Evolutionary conservation across 2,329 filamentous ascomycete species (phyloP).

Genomic region (Fusarium denticulatum): DNA sequence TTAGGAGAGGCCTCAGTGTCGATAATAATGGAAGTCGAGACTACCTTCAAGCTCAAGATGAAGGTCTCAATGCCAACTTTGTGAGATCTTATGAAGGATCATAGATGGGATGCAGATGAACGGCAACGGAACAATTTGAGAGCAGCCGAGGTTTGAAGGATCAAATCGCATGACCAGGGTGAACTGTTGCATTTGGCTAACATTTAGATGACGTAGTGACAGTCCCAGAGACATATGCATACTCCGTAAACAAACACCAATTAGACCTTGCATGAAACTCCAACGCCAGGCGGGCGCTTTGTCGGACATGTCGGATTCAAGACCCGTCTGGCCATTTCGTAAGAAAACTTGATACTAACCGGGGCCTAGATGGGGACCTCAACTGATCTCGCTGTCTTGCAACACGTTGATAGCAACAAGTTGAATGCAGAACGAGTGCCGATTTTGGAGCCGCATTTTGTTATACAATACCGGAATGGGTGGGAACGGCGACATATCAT

Average conservation of each 20-base stretch:
- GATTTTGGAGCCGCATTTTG: neutral
- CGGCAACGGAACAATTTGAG: neutral
- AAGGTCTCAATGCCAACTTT: neutral
- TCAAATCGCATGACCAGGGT: neutral
- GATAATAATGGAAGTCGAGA: accelerated
- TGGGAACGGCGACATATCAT: neutral
- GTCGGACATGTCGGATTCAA: neutral
- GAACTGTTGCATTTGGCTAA: neutral
- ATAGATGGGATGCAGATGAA: neutral
- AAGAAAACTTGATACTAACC: neutral
- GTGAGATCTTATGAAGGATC: neutral
- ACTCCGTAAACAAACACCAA: too few relatives aligned
- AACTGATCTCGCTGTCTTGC: too few relatives aligned
- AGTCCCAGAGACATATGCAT: neutral
- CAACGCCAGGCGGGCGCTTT: neutral
- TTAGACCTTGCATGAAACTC: neutral
- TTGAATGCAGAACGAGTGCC: neutral
- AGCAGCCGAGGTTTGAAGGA: neutral
- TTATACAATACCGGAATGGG: neutral
- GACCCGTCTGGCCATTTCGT: neutral
- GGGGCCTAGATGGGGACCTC: neutral
- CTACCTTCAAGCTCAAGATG: neutral
- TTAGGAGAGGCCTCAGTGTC: accelerated
- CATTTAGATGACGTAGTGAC: neutral
- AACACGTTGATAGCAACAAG: neutral